Conservation (phyloP, 164 flowering plant genomes). For the Umbilicus rupestris region DNA sequence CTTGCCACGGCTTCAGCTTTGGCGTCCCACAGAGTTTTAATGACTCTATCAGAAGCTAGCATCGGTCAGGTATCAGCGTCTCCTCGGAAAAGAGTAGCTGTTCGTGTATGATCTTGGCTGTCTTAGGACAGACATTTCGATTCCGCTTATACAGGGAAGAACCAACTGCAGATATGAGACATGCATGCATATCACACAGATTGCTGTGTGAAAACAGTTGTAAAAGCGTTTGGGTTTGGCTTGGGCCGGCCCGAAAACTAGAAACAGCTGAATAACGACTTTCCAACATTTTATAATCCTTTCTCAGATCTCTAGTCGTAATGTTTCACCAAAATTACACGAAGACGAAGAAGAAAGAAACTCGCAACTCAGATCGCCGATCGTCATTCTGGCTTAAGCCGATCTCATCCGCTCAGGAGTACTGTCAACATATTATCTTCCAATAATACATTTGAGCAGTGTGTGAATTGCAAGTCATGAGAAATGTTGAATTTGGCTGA, state of each 20-base stretch:
- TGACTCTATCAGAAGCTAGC: conserved; percentile 33
- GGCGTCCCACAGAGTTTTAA: conserved; percentile 49
- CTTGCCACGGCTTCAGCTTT: conserved; percentile 45
- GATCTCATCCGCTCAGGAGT: background rate
- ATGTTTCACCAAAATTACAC: background rate
- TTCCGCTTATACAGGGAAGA: no score
- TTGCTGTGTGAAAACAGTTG: no score
- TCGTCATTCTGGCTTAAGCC: background rate
- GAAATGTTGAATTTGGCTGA: conserved; percentile 6
- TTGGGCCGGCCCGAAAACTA: no score
- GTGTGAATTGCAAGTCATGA: background rate
- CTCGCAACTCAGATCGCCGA: background rate
- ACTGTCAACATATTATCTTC: background rate
- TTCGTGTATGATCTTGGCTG: conserved; percentile 31
- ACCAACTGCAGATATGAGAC: background rate
- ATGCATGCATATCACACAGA: no score
- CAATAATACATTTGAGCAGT: background rate
- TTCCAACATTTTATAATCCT: no score
- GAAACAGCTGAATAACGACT: no score
- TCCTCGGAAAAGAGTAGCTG: conserved; percentile 26
- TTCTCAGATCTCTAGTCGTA: background rate
- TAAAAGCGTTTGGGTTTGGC: no score
- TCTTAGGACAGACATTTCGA: no score
- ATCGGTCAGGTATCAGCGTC: conserved; percentile 25
- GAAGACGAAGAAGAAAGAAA: background rate